These are phyloP conservation scores for Cenchrus purpureus DNA, from an alignment of 176 grass and related monocot species.

Conservation along the genomic window DNA sequence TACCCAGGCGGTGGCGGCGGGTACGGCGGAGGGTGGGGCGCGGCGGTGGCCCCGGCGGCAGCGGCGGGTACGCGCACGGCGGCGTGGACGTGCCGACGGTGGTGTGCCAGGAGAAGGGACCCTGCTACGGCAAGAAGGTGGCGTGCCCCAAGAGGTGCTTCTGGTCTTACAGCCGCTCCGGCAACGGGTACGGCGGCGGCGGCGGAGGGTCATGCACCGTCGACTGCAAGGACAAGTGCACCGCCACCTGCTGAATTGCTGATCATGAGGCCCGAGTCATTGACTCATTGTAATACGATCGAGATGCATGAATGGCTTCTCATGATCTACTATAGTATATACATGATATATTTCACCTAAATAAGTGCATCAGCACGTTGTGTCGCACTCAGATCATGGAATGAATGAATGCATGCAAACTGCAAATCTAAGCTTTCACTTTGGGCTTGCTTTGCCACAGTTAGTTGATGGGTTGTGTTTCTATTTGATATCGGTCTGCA, in stretches of 20 bases:
- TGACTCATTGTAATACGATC: too few relatives aligned
- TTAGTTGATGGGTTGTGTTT: too few relatives aligned
- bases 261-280: neutral
- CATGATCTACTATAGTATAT: too few relatives aligned
- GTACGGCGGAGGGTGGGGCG: constrained; percentile 35
- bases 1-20: neutral
- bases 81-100: constrained; percentile 60
- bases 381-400: too few relatives aligned
- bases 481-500: constrained; percentile 60
- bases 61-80: constrained; percentile 43
- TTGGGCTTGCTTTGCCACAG: too few relatives aligned
- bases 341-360: too few relatives aligned
- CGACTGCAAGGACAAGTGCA: constrained; percentile 79
- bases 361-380: too few relatives aligned
- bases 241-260: constrained; percentile 51
- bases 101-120: constrained; percentile 69
- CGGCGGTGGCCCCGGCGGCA: constrained; percentile 22
- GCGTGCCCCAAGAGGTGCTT: constrained; percentile 71
- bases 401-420: too few relatives aligned
- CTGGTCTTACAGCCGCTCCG: constrained; percentile 65
- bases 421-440: too few relatives aligned
- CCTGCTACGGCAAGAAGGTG: constrained; percentile 63
- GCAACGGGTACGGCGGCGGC: constrained; percentile 58
- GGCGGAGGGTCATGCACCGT: constrained; percentile 75
- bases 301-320: too few relatives aligned